These are phyloP conservation scores for Herpetomonas tarakana DNA, from an alignment of 208 protist species.

Conservation along the genomic window DNA sequence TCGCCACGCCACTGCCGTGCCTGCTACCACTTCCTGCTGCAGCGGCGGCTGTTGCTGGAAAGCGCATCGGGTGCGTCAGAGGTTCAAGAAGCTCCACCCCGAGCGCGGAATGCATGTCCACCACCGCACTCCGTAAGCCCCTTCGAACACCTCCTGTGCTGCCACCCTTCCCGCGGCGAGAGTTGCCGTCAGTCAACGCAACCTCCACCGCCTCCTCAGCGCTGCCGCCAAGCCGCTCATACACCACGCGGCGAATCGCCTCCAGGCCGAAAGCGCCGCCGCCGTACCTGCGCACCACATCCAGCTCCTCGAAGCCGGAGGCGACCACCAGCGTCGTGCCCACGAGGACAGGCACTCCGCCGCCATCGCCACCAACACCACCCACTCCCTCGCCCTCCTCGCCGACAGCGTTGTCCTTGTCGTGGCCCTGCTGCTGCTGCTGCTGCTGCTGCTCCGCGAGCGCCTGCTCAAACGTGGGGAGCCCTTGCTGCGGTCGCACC, in stretches of 20 bases:
- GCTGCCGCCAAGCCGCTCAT: conserved; percentile 7
- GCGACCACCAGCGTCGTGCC: conserved; percentile 67
- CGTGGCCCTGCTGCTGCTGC: conserved; percentile 13
- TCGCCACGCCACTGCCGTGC: neutral
- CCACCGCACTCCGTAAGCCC: conserved; percentile 32
- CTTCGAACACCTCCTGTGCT: neutral
- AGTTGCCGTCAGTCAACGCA: too few relatives aligned
- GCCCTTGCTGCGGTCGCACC: conserved; percentile 20
- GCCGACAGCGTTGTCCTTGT: too few relatives aligned
- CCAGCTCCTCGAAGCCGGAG: conserved; percentile 74
- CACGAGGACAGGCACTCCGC: conserved; percentile 18
- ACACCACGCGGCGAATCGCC: conserved; percentile 61
- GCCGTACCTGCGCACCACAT: conserved; percentile 39
- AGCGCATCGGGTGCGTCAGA: conserved; percentile 55
- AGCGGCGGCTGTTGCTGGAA: too few relatives aligned
- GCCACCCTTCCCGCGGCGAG: conserved; percentile 1
- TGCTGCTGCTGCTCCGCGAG: neutral
- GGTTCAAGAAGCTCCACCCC: conserved; percentile 59
- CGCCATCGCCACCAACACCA: neutral
- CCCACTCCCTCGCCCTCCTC: conserved; percentile 9
- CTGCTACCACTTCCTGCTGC: too few relatives aligned
- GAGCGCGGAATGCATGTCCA: conserved; percentile 62
- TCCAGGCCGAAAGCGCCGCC: conserved; percentile 45
- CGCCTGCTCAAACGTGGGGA: conserved; percentile 4
- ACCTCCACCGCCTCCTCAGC: too few relatives aligned